Evolutionary conservation across 441 rosid species (phyloP), one percentile per base, ranked within the genome.

Genomic region (Croton laevigatus): DNA sequence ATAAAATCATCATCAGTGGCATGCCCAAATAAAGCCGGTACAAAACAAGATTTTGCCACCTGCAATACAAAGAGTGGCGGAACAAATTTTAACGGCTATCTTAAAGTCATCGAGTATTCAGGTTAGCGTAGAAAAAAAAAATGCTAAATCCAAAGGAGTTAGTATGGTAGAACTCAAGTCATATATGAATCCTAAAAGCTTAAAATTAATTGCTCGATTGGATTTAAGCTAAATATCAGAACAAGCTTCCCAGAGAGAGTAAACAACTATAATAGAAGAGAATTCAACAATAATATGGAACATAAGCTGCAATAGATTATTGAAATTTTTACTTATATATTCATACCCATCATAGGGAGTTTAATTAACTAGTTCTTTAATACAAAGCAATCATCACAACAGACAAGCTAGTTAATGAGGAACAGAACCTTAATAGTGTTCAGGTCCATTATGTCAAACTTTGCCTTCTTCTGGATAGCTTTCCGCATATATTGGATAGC

Each of bases 11-110:
- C 99, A 76, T 83, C 91, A 71, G 72, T 75, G 69, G 93, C 99
- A 85, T 95, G 99, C 62, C 99, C 99, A 86, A 95, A 83, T 76
- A 95, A 86, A 74, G 76, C 99, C 10, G 99, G 99, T 78, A 95
- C 99, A 77, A 95, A 95, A 87, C 91, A 82, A 68, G 87, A 83
- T 72, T 88, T 87, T 70, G 98, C 99, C 74, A 89, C 96, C 99
- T 95, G 76, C 22, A 72, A 77, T 54, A 54, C 64, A 63, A 71
- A 68, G 64, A 65, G 19, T 37, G 72, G 49, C 59, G 23, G 34
- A 48, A 32, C 63, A n/a, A 54, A 54, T 36, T 40, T 63, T 8
- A 62, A 58, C 22, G 10, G 17, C 55, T 34, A 32, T 49, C n/a
- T 44, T 32, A n/a, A 64, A 45, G 42, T 23, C 6, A 63, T 45